phyloP scores from a whole-genome alignment of 345 rosid genomes.

The Pistacia integerrima region DNA sequence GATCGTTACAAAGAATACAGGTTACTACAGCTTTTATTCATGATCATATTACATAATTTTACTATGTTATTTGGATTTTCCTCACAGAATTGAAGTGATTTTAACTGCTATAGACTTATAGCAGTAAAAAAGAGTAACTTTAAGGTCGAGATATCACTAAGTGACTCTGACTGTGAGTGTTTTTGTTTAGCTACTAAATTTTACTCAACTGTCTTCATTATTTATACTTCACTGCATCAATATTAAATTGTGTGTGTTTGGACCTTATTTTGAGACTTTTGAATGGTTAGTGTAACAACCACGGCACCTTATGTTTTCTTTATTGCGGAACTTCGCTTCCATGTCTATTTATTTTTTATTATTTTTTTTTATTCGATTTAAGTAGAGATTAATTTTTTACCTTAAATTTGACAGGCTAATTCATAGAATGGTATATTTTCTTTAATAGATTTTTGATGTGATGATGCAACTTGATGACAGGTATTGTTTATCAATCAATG shows the following conservation, averaged over 20 bases:
- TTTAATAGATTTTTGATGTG: neutral
- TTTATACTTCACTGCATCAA: neutral
- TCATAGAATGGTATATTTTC: no score
- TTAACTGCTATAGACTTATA: neutral
- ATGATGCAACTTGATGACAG: conserved; percentile 39
- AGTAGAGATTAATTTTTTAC: no score
- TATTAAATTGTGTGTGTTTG: neutral
- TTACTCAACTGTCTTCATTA: neutral
- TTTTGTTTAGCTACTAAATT: neutral
- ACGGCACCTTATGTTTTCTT: no score
- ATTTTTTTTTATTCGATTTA: no score
- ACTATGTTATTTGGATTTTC: neutral
- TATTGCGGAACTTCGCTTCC: no score
- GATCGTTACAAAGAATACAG: conserved; percentile 94
- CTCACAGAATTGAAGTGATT: neutral
- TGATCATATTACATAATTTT: neutral
- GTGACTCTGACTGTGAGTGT: neutral
- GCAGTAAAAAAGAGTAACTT: neutral
- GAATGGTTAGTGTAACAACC: no score
- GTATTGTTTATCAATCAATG: conserved; percentile 81
- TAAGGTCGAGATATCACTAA: neutral
- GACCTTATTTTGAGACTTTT: neutral
- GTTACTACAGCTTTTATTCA: conserved; percentile 27
- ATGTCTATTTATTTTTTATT: no score
- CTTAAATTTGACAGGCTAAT: no score